Evolutionary conservation across 1,139 yeast species (phyloP), one percentile per base, ranked within the genome.

Genomic region (Geotrichum carabidarum): DNA sequence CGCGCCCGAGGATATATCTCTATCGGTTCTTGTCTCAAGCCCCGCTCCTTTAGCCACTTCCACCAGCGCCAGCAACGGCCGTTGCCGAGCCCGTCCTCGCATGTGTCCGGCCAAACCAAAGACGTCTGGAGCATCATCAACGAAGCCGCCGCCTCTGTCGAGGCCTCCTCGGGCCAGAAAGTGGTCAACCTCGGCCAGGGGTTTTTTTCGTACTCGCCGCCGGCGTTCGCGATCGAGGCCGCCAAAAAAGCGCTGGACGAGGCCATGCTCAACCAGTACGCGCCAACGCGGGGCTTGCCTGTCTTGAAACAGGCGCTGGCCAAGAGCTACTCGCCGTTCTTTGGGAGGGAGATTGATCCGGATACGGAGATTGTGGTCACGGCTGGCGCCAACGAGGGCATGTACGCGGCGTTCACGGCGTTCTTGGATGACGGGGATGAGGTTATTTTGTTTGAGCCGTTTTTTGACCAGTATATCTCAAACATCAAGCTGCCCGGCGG

Each of bases 301-400:
- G 77, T 82, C 57, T 78, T 93, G 60, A 72, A 88, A 56, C 74
- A 80, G 41, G 83, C 93, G 30, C 71, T 93, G 45, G 80, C 91
- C 18, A 76, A 79, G 32, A 80, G 87, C 35, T 93, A 93, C 71
- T 74, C 87, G 15, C 81, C 84, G 44, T 78, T 79, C 48, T 84
- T 83, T 61, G 81, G 80, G 4, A 77, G 88, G 50, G 70, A 74
- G n/a, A 74, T 89, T 15, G 67, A 75, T 57, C 78, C 79, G 30
- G 72, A 77, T n/a, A 77, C 81, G 42, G 85, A 89, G 64, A 77
- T 93, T 46, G 81, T 85, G 56, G 83, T 91, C 50, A 88, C 97
- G 43, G 91, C 98, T 1, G 99, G 99, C 55, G 99, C 99, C 46
- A 93, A 93, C 65, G 98, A 93, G 72, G 99, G 97, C 43, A 86